phyloP scores from a whole-genome alignment of 2,329 filamentous ascomycete species.

The Didymella segeticola region DNA sequence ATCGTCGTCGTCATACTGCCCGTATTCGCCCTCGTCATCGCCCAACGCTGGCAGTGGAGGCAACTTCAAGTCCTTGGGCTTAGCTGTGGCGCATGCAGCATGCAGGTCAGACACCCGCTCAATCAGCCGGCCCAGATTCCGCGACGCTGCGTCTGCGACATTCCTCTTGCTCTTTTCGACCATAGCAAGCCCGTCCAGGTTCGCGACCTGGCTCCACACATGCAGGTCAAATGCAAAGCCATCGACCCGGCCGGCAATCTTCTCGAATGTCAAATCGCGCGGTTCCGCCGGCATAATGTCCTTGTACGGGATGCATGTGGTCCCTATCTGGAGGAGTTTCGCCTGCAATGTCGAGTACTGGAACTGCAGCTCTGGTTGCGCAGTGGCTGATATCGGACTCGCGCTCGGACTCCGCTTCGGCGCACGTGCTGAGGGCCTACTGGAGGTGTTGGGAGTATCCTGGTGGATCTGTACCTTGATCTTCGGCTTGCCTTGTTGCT shows the following conservation, averaged over 20 bases:
- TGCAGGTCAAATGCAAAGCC: slow-evolving; percentile 32
- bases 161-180: slow-evolving; percentile 22
- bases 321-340: slow-evolving; percentile 23
- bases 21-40: slow-evolving; percentile 19
- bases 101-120: slow-evolving; percentile 18
- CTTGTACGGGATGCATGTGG: slow-evolving; percentile 23
- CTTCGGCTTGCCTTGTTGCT: slow-evolving; percentile 20
- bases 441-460: slow-evolving; percentile 12
- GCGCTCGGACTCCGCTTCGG: slow-evolving; percentile 22
- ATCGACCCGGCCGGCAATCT: slow-evolving; percentile 31
- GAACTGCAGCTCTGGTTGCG: slow-evolving; percentile 26
- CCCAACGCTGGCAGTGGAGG: slow-evolving; percentile 10
- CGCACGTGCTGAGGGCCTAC: not conserved
- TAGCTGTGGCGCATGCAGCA: slow-evolving; percentile 23
- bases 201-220: slow-evolving; percentile 30
- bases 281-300: slow-evolving; percentile 34
- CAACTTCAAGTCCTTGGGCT: slow-evolving; percentile 33
- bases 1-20: slow-evolving; percentile 14
- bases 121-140: slow-evolving; percentile 25
- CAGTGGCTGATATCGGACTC: slow-evolving; percentile 26
- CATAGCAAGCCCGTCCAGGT: slow-evolving; percentile 24
- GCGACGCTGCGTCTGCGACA: slow-evolving; percentile 24
- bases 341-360: slow-evolving; percentile 28
- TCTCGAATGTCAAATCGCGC: slow-evolving; percentile 32
- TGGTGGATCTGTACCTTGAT: slow-evolving; percentile 36